These are phyloP conservation scores for Thozetella sp. DNA, from an alignment of 495 filamentous ascomycete species.

Conservation along the genomic window DNA sequence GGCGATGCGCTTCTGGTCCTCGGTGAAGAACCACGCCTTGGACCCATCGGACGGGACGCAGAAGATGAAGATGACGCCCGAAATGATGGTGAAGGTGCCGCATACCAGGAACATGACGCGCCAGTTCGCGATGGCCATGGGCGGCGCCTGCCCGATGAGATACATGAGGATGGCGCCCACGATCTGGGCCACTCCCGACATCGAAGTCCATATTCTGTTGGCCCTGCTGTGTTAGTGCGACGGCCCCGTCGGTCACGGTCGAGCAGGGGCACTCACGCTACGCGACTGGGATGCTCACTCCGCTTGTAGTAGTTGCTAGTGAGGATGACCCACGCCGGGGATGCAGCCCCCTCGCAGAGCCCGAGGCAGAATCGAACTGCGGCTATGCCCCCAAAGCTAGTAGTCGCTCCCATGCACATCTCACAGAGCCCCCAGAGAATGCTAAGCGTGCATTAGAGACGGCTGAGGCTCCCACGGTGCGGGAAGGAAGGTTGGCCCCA, in stretches of 20 bases:
- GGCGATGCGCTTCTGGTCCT: conserved; percentile 30
- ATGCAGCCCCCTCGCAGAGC: conserved; percentile 54
- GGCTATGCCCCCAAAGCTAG: neutral
- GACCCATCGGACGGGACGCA: conserved; percentile 44
- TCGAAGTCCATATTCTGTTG: conserved; percentile 57
- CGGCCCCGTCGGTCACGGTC: too few species aligned
- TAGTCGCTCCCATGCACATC: conserved; percentile 5
- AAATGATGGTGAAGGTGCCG: conserved; percentile 45
- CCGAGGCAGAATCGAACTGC: conserved; percentile 48
- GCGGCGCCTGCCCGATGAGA: conserved; percentile 43
- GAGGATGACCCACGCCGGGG: conserved; percentile 50
- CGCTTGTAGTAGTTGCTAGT: conserved; percentile 53
- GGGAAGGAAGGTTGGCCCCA: too few species aligned
- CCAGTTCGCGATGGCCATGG: conserved; percentile 47
- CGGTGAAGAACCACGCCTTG: conserved; percentile 39
- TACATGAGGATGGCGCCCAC: conserved; percentile 55
- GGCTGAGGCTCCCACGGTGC: neutral
- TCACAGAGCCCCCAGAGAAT: conserved; percentile 4
- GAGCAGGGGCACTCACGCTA: neutral
- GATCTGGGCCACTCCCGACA: conserved; percentile 56
- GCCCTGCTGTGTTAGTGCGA: too few species aligned
- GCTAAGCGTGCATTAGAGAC: neutral
- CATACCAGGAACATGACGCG: conserved; percentile 58
- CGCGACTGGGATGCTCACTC: conserved; percentile 40
- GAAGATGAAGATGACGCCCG: conserved; percentile 37